These are phyloP conservation scores for Trifolium pratense DNA, from an alignment of 306 rosid genomes.

Conservation along the genomic window DNA sequence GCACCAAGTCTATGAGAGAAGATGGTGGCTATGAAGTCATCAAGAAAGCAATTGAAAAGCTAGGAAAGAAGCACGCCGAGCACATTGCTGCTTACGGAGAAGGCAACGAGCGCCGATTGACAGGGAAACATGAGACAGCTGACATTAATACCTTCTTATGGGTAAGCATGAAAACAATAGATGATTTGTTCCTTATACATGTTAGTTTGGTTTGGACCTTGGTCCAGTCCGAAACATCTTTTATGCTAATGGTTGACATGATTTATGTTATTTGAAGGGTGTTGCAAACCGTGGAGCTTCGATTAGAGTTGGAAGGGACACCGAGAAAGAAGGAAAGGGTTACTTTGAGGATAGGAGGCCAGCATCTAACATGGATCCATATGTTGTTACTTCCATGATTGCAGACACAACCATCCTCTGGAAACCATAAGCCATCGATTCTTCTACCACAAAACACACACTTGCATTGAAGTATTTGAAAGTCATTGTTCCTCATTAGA, in stretches of 20 bases:
- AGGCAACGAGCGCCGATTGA: slow-evolving; percentile 93
- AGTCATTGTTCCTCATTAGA: slow-evolving; percentile 1
- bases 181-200: not conserved
- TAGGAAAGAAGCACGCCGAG: slow-evolving; percentile 72
- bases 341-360: slow-evolving; percentile 97
- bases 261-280: slow-evolving; percentile 58
- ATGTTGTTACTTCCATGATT: slow-evolving; percentile 90
- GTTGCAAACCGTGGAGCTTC: slow-evolving; percentile 99
- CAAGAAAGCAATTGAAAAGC: slow-evolving; percentile 78
- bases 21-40: slow-evolving; percentile 85
- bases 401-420: slow-evolving; percentile 88
- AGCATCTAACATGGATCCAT: slow-evolving; percentile 98
- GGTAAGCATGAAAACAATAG: slow-evolving; percentile 51
- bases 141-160: slow-evolving; percentile 84
- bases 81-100: slow-evolving; percentile 96
- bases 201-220: not conserved
- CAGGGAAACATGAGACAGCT: slow-evolving; percentile 89
- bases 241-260: not conserved
- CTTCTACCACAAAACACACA: not conserved
- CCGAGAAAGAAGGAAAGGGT: slow-evolving; percentile 92
- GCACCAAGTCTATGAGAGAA: slow-evolving; percentile 82
- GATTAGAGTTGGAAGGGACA: slow-evolving; percentile 91
- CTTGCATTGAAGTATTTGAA: slow-evolving; percentile 1
- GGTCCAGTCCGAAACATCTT: not conserved
- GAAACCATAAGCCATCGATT: slow-evolving; percentile 58